Evolutionary conservation across 257 asterid genomes (phyloP).

Genomic region (Solanum stenotomum): DNA sequence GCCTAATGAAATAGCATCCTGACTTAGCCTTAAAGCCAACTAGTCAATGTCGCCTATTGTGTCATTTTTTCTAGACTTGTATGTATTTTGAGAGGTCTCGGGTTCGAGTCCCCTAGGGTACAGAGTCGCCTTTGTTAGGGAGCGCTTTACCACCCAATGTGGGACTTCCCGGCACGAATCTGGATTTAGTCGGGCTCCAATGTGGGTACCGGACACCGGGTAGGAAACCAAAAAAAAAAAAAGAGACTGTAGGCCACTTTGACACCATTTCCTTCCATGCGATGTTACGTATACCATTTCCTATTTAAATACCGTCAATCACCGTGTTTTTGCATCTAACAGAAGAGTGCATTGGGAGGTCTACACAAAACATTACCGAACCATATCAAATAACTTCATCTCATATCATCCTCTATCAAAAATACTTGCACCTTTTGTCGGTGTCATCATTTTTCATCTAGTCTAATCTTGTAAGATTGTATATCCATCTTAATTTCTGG

Average conservation of each 20-base stretch:
- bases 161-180: too few relatives aligned
- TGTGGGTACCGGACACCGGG: too few relatives aligned
- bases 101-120: too few relatives aligned
- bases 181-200: too few relatives aligned
- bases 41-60: neutral
- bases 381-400: neutral
- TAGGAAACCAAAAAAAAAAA: too few relatives aligned
- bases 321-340: neutral
- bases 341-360: neutral
- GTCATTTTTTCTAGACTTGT: neutral
- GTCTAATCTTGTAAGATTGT: neutral
- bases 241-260: neutral
- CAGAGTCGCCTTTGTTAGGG: too few relatives aligned
- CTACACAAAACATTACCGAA: neutral
- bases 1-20: neutral
- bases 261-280: neutral
- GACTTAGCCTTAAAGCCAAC: neutral
- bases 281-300: neutral
- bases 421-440: neutral
- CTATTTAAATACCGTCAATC: neutral
- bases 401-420: neutral
- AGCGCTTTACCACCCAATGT: too few relatives aligned
- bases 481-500: neutral
- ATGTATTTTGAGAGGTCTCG: too few relatives aligned
- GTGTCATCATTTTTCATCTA: neutral